Base-by-base conservation (phyloP, 306 rosid species). In the Sphenostylis stenocarpa region DNA sequence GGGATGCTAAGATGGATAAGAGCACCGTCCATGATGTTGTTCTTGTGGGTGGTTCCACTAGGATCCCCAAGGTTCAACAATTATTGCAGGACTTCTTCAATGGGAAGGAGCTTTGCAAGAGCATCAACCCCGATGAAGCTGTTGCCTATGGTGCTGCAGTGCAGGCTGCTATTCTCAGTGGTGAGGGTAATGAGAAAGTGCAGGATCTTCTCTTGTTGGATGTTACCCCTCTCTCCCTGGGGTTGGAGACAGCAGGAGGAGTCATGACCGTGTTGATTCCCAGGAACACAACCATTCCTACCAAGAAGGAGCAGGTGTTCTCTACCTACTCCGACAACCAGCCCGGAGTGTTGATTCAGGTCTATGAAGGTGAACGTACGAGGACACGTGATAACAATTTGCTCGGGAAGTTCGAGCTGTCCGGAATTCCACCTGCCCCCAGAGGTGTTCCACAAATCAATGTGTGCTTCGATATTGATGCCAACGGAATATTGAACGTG, bases 251-350 rank as follows among this genome's bases (percentile, higher is more conserved):
- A 1, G 90, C 86, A 0, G 86, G 88, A 38, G 90, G 88, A 4
- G 88, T 82, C 14, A 87, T 87, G 90, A 82, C 85, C n/a, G 90
- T 87, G 58, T 80, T 87, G 77, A 87, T 87, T 76, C 90, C 90
- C 14, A 82, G 88, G 52, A 87, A 84, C 57, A 87, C 90, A 2
- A 82, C 88, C 38, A 87, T 87, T 57, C 90, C 90, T 12, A 87
- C 88, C 20, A 87, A 84, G 83, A 84, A 87, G 76, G 90, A 87
- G 64, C 88, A 87, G 73, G 88, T 87, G 8, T 87, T 87, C 20
- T 84, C 90, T 1, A 85, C 91, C 70, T 88, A 83, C 76, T 83
- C 89, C 0, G 88, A 88, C 47, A 88, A 88, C 52, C 91, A 88
- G 31, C 88, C 91, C 0, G 89, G 91, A 29, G 91, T 88, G 16